Percentiles rank a stretch among this genome's conserved stretches.
phyloP scores from a whole-genome alignment of 192 early-diverging fungal genomes.

The Entophlyctis helioformis region DNA sequence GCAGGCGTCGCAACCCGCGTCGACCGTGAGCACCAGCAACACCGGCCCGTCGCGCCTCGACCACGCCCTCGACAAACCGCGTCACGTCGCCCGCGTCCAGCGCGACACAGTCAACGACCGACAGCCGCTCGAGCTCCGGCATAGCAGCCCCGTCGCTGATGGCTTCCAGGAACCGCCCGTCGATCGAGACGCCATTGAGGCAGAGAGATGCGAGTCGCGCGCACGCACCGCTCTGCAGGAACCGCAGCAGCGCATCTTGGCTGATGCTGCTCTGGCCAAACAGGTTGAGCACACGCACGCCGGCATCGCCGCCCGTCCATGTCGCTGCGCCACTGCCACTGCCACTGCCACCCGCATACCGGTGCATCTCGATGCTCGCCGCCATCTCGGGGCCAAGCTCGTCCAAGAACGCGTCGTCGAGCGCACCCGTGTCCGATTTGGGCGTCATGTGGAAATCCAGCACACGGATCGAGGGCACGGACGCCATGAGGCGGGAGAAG shows the following conservation, averaged over 20 bases:
- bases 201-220: constrained; percentile 5
- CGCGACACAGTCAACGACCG: too few relatives aligned
- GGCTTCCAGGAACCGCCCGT: constrained; percentile 2
- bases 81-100: too few relatives aligned
- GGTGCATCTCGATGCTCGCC: too few relatives aligned
- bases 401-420: constrained; percentile 22
- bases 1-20: too few relatives aligned
- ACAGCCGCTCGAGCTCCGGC: constrained; percentile 1
- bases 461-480: constrained; percentile 15
- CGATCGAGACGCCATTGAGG: constrained; percentile 9
- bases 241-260: constrained; percentile 2
- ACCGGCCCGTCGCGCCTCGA: too few relatives aligned
- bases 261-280: constrained; percentile 25
- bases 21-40: too few relatives aligned
- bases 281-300: constrained; percentile 26
- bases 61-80: too few relatives aligned
- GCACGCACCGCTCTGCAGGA: constrained; percentile 1
- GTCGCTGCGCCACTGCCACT: too few relatives aligned
- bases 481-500: constrained; percentile 10
- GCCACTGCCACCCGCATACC: too few relatives aligned
- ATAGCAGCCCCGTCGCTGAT: constrained; percentile 4
- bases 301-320: neutral
- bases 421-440: constrained; percentile 18
- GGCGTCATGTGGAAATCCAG: constrained; percentile 37
- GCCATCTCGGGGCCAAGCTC: too few relatives aligned